Percentiles rank a stretch among this genome's conserved stretches.
These are phyloP conservation scores for Plasmodium blacklocki DNA, from an alignment of 169 alveolate species.

Conservation along the genomic window DNA sequence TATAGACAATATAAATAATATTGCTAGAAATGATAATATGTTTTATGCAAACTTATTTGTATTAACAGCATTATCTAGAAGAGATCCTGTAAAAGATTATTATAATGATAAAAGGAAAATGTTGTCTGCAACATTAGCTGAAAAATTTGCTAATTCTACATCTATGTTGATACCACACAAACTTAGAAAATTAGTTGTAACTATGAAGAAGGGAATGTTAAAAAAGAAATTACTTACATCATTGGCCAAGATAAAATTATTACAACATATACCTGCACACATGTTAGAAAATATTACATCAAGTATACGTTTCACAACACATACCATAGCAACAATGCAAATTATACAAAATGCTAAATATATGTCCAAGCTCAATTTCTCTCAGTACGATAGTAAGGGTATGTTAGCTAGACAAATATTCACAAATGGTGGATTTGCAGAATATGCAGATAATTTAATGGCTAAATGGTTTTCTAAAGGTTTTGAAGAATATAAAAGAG, in stretches of 20 bases:
- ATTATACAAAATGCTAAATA: constrained; percentile 77
- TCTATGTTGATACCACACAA: constrained; percentile 82
- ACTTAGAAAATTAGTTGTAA: constrained; percentile 78
- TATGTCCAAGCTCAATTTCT: background rate
- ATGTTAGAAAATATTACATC: constrained; percentile 79
- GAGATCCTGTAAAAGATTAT: constrained; percentile 77
- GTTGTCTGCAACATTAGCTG: constrained; percentile 76
- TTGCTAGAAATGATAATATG: constrained; percentile 50
- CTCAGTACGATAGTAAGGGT: background rate
- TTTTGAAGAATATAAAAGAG: constrained; percentile 66
- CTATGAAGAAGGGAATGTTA: constrained; percentile 80
- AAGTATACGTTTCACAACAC: constrained; percentile 84
- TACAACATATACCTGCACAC: constrained; percentile 79
- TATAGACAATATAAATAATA: constrained; percentile 11
- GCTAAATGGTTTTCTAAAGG: constrained; percentile 59
- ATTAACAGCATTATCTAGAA: constrained; percentile 23
- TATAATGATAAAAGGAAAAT: constrained; percentile 74
- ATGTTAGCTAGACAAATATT: constrained; percentile 37
- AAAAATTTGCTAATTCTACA: constrained; percentile 83
- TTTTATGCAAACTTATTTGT: constrained; percentile 57
- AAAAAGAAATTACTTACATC: constrained; percentile 76
- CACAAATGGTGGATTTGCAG: constrained; percentile 55
- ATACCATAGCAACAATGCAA: constrained; percentile 81
- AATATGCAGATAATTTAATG: constrained; percentile 69
- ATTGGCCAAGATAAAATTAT: constrained; percentile 79